A percentile compares a stretch with the other conserved stretches of the same genome.
These are phyloP conservation scores for Gentiana straminea DNA, from an alignment of 257 asterid species.

Conservation along the genomic window DNA sequence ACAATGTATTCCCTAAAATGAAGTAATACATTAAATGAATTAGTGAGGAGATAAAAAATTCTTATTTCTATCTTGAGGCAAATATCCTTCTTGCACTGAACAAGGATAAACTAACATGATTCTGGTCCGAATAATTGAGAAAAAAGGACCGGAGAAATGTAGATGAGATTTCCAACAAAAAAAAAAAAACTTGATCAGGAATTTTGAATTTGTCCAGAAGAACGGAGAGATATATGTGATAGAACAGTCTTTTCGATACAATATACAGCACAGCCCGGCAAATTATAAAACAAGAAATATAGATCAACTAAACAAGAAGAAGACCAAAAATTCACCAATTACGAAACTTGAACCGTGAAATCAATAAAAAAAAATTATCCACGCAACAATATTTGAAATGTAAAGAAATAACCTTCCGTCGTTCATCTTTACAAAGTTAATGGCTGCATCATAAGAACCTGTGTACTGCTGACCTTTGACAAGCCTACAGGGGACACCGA, in stretches of 20 bases:
- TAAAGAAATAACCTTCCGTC: conserved; percentile 51
- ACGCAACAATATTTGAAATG: conserved; percentile 2
- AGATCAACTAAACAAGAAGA: neutral
- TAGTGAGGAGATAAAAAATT: conserved; percentile 6
- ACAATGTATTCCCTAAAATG: conserved; percentile 85
- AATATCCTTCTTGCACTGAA: conserved; percentile 3
- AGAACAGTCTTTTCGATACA: neutral
- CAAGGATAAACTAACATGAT: conserved; percentile 2
- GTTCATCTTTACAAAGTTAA: conserved; percentile 66
- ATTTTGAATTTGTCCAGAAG: neutral
- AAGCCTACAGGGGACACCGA: conserved; percentile 77
- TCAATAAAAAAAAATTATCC: neutral
- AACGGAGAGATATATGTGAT: conserved; percentile 2
- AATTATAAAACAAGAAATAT: neutral
- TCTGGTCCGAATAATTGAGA: neutral
- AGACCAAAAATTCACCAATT: neutral
- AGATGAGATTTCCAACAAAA: neutral
- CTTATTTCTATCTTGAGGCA: conserved; percentile 8
- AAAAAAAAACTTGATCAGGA: neutral
- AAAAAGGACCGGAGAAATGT: neutral
- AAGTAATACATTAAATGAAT: conserved; percentile 16
- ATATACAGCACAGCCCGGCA: neutral
- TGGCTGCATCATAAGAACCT: conserved; percentile 89
- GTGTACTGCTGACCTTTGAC: conserved; percentile 84
- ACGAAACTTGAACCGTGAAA: neutral